Percentiles rank a stretch among this genome's conserved stretches.
These are phyloP conservation scores for Hypomontagnella monticulosa DNA, from an alignment of 495 filamentous ascomycete genomes.

Conservation along the genomic window DNA sequence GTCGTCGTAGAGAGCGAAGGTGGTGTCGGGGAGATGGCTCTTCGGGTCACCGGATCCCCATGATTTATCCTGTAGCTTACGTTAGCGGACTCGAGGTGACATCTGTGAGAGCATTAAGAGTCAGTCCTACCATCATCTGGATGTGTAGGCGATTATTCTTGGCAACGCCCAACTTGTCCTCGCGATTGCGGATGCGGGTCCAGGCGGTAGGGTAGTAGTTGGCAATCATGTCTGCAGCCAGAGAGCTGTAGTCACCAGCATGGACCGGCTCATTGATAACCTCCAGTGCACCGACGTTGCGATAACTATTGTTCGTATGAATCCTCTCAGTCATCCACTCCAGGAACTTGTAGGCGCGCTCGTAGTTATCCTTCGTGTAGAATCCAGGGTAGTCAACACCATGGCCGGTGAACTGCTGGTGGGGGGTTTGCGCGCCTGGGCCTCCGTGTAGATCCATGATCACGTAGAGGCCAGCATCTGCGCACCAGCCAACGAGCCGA, in stretches of 20 bases:
- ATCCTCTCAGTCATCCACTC: slow-evolving; percentile 67
- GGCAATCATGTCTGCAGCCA: slow-evolving; percentile 44
- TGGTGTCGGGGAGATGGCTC: slow-evolving; percentile 38
- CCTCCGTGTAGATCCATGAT: slow-evolving; percentile 73
- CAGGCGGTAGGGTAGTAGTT: slow-evolving; percentile 43
- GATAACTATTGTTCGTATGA: slow-evolving; percentile 55
- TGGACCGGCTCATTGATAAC: slow-evolving; percentile 69
- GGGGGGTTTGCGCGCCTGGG: slow-evolving; percentile 63
- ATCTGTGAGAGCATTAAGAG: background rate
- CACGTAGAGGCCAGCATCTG: slow-evolving; percentile 65
- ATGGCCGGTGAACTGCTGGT: slow-evolving; percentile 66
- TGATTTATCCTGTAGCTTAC: slow-evolving; percentile 48
- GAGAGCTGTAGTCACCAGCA: slow-evolving; percentile 50
- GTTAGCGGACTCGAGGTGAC: slow-evolving; percentile 22
- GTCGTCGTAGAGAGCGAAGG: slow-evolving; percentile 46
- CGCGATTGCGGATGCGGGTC: slow-evolving; percentile 38
- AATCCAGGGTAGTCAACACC: slow-evolving; percentile 60
- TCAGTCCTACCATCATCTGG: slow-evolving; percentile 42
- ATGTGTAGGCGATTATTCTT: slow-evolving; percentile 39
- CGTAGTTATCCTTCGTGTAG: slow-evolving; percentile 65
- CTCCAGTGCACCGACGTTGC: slow-evolving; percentile 66
- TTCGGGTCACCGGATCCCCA: slow-evolving; percentile 47
- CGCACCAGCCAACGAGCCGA: slow-evolving; percentile 64
- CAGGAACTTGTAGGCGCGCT: slow-evolving; percentile 66
- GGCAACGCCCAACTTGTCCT: slow-evolving; percentile 26